Evolutionary conservation across 768 basidiomycete genomes (phyloP).

Genomic region (Mycena capillaripes): DNA sequence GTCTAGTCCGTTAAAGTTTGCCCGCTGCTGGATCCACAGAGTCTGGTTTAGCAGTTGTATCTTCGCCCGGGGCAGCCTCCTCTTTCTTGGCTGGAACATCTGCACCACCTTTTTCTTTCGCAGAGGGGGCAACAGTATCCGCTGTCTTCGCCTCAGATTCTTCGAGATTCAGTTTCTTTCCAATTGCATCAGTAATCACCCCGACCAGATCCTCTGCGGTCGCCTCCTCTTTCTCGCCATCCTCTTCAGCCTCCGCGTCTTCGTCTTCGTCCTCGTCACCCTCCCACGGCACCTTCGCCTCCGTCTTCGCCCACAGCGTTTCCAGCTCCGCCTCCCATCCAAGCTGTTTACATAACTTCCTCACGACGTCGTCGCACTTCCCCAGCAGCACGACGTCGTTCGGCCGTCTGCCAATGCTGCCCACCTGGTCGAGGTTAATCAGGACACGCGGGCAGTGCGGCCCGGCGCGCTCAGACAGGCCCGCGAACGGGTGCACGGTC

Average conservation of each 20-base stretch:
- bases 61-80: neutral
- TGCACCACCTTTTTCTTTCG: neutral
- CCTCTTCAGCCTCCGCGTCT: slow-evolving; percentile 36
- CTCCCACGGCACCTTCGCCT: slow-evolving; percentile 31
- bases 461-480: slow-evolving; percentile 72
- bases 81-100: neutral
- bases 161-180: slow-evolving; percentile 44
- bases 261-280: slow-evolving; percentile 29
- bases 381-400: slow-evolving; percentile 78
- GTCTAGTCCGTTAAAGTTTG: neutral
- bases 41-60: no score
- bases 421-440: slow-evolving; percentile 89
- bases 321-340: slow-evolving; percentile 82
- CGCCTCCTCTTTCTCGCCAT: slow-evolving; percentile 30
- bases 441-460: slow-evolving; percentile 82
- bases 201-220: slow-evolving; percentile 41
- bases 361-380: slow-evolving; percentile 78
- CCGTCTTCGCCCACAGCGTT: slow-evolving; percentile 67
- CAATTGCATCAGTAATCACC: slow-evolving; percentile 50
- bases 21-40: neutral
- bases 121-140: neutral
- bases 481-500: slow-evolving; percentile 89
- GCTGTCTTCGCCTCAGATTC: slow-evolving; percentile 28
- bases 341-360: slow-evolving; percentile 72
- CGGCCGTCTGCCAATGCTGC: slow-evolving; percentile 66